Base-by-base conservation (phyloP, 176 grass and related monocot genomes). In the Guadua angustifolia region DNA sequence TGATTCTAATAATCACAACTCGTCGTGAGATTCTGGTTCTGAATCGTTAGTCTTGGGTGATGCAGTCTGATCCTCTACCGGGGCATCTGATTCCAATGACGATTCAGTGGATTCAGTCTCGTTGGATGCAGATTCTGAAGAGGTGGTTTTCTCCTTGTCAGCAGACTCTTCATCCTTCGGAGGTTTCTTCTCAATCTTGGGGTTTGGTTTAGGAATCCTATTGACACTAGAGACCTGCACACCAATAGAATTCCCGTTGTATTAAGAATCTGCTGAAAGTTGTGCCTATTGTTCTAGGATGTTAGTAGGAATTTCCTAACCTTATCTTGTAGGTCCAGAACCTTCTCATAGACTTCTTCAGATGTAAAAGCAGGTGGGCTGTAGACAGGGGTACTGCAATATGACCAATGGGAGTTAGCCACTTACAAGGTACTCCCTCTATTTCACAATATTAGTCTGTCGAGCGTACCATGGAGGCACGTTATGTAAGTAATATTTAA, bases 171-270 rank as follows among this genome's bases (percentile, higher is more conserved):
- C 91, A 84, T 92, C 90, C 90, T 92, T 95, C 4, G 65, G 16
- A 73, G 97, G 83, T 89, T 92, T 96, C 80, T 99, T 95, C 62
- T 96, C 97, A 32, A 96, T 25, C 83, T 99, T 99, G 40, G 97
- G 91, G 79, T 99, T 99, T 82, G 97, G 97, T 89, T 94, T 96
- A 10, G 97, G 93, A 35, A 99, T 99, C 82, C 91, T 94, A 55
- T 99, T 96, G 72, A 99, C 82, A 69, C 86, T 92, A 9, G 91
- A 90, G 9, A 96, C 91, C 97, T 99, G 81, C 51, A 83, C n/a
- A 46, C 2, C 43, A 7, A 85, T 79, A 6, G 38, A 43, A 47
- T 47, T 45, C 29, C 59, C 15, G 40, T 75, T 80, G 49, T 21
- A 58, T 32, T 74, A n/a, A 64, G 56, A 45, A 78, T 50, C 32